These are phyloP conservation scores for Dactylellina leptospora DNA, from an alignment of 2,329 filamentous ascomycete genomes.

Conservation along the genomic window DNA sequence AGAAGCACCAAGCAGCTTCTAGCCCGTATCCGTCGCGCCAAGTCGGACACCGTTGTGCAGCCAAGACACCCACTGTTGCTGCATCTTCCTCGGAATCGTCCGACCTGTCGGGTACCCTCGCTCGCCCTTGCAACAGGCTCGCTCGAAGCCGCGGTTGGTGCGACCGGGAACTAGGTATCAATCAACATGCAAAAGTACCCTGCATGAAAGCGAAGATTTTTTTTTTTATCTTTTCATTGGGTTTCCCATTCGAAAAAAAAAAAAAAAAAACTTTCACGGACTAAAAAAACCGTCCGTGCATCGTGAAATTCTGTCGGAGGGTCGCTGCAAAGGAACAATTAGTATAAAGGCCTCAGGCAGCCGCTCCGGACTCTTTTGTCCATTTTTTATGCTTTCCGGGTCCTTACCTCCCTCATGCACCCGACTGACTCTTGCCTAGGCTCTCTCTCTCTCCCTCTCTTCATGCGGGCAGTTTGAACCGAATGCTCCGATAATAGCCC, in stretches of 20 bases:
- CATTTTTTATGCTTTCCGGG: not conserved
- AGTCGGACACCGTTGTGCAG: constrained; percentile 25
- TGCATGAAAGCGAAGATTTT: not conserved
- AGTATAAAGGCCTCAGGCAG: not conserved
- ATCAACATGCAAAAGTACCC: too few relatives aligned
- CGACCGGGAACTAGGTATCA: too few relatives aligned
- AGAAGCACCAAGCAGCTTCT: constrained; percentile 41
- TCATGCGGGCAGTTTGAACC: not conserved
- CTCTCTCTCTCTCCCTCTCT: not conserved
- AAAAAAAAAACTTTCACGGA: not conserved
- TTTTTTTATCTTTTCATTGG: not conserved
- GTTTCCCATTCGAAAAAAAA: not conserved
- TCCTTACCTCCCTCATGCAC: not conserved
- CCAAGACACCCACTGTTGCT: constrained; percentile 4
- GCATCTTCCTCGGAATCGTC: constrained; percentile 17
- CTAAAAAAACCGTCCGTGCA: too few relatives aligned
- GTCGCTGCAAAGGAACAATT: not conserved
- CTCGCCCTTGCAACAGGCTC: too few relatives aligned
- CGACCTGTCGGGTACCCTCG: constrained; percentile 13
- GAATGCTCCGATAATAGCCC: constrained; percentile 20
- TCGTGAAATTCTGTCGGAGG: too few relatives aligned
- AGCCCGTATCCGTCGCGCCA: constrained; percentile 26
- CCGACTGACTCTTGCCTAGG: constrained; percentile 1
- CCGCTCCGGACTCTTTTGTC: not conserved
- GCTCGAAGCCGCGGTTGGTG: too few relatives aligned